Percentiles rank a stretch among this genome's conserved stretches.
Conservation (phyloP, 2,329 filamentous ascomycete species). For the Aspergillus transmontanensis region DNA sequence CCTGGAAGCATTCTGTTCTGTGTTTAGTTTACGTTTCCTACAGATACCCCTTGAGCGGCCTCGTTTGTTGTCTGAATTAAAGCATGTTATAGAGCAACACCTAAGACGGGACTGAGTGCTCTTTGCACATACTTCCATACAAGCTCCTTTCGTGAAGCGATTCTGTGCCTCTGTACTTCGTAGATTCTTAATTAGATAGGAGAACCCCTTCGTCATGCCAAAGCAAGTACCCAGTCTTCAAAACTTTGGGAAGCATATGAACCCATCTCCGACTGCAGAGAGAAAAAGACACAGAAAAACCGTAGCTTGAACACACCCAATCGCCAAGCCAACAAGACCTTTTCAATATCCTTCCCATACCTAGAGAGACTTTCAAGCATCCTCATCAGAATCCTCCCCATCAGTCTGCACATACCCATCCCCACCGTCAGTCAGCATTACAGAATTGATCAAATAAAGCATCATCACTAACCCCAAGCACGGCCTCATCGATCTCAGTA, state of each 20-base stretch:
- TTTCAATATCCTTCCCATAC: neutral
- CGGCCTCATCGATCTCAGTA: constrained; percentile 1
- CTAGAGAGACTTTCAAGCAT: neutral
- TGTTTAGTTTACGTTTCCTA: constrained; percentile 11
- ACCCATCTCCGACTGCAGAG: neutral
- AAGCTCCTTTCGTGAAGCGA: neutral
- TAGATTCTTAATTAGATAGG: neutral
- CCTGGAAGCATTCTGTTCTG: neutral
- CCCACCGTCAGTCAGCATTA: neutral
- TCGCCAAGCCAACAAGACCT: neutral
- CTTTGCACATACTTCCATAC: neutral
- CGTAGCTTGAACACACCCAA: neutral
- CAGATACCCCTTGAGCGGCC: constrained; percentile 25
- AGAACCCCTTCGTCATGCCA: neutral
- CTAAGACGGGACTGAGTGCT: neutral
- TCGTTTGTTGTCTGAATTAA: constrained; percentile 7
- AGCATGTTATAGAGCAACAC: constrained; percentile 1
- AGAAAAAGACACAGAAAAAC: neutral
- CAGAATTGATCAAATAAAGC: neutral
- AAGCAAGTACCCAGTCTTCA: neutral
- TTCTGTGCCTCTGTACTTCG: neutral
- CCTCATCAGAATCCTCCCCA: neutral
- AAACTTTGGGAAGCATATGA: neutral
- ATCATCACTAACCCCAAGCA: neutral
- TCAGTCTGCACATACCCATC: neutral